Conservation (phyloP, 768 basidiomycete species). For the Vishniacozyma victoriae region DNA sequence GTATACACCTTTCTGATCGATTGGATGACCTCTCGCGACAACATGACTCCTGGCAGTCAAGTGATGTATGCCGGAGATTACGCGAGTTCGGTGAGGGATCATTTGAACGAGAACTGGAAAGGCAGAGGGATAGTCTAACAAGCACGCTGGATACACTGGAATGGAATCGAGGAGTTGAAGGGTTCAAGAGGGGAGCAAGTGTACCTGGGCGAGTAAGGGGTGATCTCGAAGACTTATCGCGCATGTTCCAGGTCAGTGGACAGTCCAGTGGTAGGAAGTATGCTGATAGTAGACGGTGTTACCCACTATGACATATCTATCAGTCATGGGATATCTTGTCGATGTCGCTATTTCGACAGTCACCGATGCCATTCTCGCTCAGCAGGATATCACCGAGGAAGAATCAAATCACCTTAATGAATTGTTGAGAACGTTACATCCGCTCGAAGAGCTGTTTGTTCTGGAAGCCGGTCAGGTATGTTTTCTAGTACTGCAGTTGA, state of each 20-base stretch:
- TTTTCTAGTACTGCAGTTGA: not conserved
- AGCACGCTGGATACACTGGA: slow-evolving; percentile 1
- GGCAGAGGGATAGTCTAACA: slow-evolving; percentile 40
- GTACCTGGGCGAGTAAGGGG: too few relatives aligned
- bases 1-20: slow-evolving; percentile 56
- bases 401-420: slow-evolving; percentile 80
- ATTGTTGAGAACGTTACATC: slow-evolving; percentile 69
- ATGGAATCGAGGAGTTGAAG: slow-evolving; percentile 1
- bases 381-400: slow-evolving; percentile 79
- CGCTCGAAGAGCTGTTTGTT: slow-evolving; percentile 71
- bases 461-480: not conserved
- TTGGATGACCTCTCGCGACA: slow-evolving; percentile 52
- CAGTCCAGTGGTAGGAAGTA: not conserved
- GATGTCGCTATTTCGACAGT: slow-evolving; percentile 64
- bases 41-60: not conserved
- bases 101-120: slow-evolving; percentile 66
- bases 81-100: slow-evolving; percentile 55
- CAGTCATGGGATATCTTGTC: slow-evolving; percentile 63
- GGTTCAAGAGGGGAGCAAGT: too few relatives aligned
- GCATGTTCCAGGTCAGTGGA: slow-evolving; percentile 64
- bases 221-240: slow-evolving; percentile 60
- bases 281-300: slow-evolving; percentile 56
- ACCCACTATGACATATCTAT: slow-evolving; percentile 65
- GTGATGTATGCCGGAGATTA: too few relatives aligned
- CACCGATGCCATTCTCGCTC: slow-evolving; percentile 63